These are phyloP conservation scores for Xylaria curta DNA, from an alignment of 495 filamentous ascomycete species.

Conservation along the genomic window DNA sequence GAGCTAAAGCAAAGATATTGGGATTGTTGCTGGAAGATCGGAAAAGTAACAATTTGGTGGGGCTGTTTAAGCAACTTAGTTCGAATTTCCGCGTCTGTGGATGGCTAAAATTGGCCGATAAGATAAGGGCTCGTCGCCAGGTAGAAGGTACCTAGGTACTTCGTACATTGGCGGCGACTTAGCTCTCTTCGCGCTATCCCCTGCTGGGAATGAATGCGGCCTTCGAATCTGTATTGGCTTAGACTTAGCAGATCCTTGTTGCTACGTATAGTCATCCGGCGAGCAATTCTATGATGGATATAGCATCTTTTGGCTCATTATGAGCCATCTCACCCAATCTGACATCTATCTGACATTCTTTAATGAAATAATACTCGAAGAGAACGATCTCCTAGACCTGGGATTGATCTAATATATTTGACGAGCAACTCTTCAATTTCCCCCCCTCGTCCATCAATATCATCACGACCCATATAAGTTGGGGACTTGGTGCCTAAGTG, in stretches of 20 bases:
- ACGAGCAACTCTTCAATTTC: background rate
- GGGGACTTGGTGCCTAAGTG: background rate
- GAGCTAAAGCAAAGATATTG: slow-evolving; percentile 10
- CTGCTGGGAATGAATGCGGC: background rate
- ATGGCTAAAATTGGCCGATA: slow-evolving; percentile 22
- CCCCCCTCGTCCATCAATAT: background rate
- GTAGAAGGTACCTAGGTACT: too few species aligned
- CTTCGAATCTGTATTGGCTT: background rate
- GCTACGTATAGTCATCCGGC: slow-evolving; percentile 15
- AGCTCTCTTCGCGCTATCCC: too few species aligned
- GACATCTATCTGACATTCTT: background rate
- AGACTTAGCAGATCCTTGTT: background rate
- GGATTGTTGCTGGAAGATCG: slow-evolving; percentile 4
- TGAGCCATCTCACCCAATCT: slow-evolving; percentile 17
- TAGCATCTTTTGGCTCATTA: slow-evolving; percentile 14
- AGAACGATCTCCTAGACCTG: background rate
- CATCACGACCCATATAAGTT: background rate
- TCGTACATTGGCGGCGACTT: too few species aligned
- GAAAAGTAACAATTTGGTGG: slow-evolving; percentile 24
- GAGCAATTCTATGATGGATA: slow-evolving; percentile 16
- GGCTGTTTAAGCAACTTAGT: slow-evolving; percentile 15
- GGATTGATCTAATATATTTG: background rate
- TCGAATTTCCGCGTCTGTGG: slow-evolving; percentile 29
- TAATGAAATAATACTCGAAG: background rate
- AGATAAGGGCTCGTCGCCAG: slow-evolving; percentile 24